Base-by-base conservation (phyloP, 2,329 filamentous ascomycete genomes). In the Colletotrichum echinochloae region DNA sequence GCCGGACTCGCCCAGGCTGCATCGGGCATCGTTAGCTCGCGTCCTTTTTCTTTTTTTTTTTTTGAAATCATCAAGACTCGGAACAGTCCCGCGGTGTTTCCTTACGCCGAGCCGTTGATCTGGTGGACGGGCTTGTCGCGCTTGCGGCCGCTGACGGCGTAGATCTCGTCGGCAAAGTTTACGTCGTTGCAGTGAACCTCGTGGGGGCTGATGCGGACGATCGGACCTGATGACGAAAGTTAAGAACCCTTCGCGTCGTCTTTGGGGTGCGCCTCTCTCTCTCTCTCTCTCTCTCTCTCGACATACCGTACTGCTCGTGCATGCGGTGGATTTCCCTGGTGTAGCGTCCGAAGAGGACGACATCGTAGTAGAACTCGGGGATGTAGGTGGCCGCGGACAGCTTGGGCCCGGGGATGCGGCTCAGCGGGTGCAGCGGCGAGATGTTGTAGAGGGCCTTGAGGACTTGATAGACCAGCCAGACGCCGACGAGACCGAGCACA, bases 301-400 rank as follows among this genome's bases (percentile, higher is more conserved):
- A 67, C 66, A 46, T 44, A 78, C 81, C 81, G 71, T 83, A 82
- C 11, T 72, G 67, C n/a, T 79, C 75, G 57, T 83, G 81, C 78
- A 83, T 81, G 12, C 74, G 63, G 3, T 74, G 71, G 23, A 83
- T 83, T 30, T 74, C 73, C 4, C 74, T 73, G 14, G 77, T 78
- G 70, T 83, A 83, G 16, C 76, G 72, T 3, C 81, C 82, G 20
- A 76, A 74, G 16, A 74, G 73, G 66, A 81, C 76, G 65, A 78
- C 76, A 62, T 83, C 82, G 57, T 81, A 78, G 60, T 79, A 83
- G 8, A 79, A 78, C 60, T 83, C 82, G 16, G 80, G 81, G 1
- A 78, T 63, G 48, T 80, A 81, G 9, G 77, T 80, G 4, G 75
- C 76, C 1, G 80, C 79, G 2, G 81, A 79, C 1, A 83, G 60